Evolutionary conservation across 495 filamentous ascomycete species (phyloP), one percentile per base, ranked within the genome.

Genomic region (Podospora conica): DNA sequence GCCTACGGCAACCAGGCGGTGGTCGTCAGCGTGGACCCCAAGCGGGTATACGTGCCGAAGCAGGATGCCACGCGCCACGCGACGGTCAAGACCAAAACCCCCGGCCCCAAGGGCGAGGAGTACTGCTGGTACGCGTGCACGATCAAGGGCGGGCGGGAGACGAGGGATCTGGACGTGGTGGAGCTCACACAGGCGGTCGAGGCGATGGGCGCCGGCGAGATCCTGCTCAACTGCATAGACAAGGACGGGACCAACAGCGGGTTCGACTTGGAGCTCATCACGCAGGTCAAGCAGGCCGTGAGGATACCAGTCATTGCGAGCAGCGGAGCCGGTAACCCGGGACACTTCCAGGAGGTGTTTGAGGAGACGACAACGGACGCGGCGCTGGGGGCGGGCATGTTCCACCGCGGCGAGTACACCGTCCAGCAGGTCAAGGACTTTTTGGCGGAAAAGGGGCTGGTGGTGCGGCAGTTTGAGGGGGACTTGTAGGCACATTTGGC

Each of bases 81-180:
- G 72, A 93, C 89, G 0, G 81, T 97, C 63, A 81, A 83, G 73
- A 96, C 95, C 4, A 74, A 78, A 12, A 84, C 79, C 65, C 86
- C 85, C 3, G 91, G 93, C 10, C 88, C 90, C 1, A 79, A 85
- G 3, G 92, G 93, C 5, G 92, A 97, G 78, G 78, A 79, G 60
- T 90, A 86, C 77, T 96, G 92, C 79, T 98, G 95, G 95, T 98
- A 98, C 69, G 94, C 96, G 63, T 97, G 93, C 77, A 98, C 95
- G 12, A 91, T 96, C 75, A 96, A 93, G 82, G 95, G 95, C 22
- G 95, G 95, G 4, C 84, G 95, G 48, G 95, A 98, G 78, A 91
- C 88, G 9, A 83, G 92, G 21, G 94, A 98, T 70, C 79, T 98
- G 59, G 93, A 97, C 76, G 95, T 97, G 10, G 84, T 89, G 9